Evolutionary conservation across 306 rosid genomes (phyloP).

Genomic region (Rubus parviflorus): DNA sequence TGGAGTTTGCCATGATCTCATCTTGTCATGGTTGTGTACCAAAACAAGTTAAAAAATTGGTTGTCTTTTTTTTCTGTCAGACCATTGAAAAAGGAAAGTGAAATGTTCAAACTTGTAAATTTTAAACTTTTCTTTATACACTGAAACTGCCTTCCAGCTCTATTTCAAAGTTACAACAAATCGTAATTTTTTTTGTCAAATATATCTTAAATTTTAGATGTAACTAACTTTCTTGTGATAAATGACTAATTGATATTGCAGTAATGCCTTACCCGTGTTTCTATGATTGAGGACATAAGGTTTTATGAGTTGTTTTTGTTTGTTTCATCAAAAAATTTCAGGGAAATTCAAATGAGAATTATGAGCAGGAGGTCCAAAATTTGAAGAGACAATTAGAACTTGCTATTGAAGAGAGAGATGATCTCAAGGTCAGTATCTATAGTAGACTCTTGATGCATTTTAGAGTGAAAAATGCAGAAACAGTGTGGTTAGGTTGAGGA

Average conservation of each 20-base stretch:
- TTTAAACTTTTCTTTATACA: background rate
- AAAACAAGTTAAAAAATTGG: background rate
- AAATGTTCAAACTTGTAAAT: background rate
- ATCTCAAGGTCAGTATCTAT: conserved; percentile 62
- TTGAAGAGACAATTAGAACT: conserved; percentile 61
- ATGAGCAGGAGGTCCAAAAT: conserved; percentile 50
- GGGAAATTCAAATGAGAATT: conserved; percentile 47
- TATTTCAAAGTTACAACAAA: background rate
- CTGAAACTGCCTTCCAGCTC: background rate
- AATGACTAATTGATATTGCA: background rate
- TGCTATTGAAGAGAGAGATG: conserved; percentile 63
- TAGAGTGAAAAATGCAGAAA: background rate
- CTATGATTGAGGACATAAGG: background rate
- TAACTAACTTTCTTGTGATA: background rate
- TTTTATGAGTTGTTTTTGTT: conserved; percentile 28
- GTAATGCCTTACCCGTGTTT: background rate
- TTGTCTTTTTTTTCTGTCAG: background rate
- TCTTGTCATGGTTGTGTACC: background rate
- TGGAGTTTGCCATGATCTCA: background rate
- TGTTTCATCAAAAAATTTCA: conserved; percentile 19
- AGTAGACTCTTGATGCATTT: conserved; percentile 8
- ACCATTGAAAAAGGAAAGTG: background rate
- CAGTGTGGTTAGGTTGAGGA: background rate
- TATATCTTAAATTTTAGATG: background rate
- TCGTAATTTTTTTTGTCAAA: background rate